Percentiles rank a stretch among this genome's conserved stretches.
phyloP scores from a whole-genome alignment of 192 early-diverging fungal species.

The Coemansia sp. region DNA sequence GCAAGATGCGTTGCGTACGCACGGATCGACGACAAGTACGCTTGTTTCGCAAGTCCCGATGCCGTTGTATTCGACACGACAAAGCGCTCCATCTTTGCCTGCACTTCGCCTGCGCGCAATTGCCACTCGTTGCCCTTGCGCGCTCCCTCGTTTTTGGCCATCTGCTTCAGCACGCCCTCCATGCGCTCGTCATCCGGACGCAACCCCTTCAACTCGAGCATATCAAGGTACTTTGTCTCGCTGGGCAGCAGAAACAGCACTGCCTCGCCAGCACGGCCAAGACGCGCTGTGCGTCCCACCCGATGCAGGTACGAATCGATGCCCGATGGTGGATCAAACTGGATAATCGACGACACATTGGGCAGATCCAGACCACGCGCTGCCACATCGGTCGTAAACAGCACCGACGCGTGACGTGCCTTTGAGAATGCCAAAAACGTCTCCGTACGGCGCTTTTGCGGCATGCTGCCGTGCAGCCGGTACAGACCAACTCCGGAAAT shows the following conservation, averaged over 20 bases:
- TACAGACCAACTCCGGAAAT: slow-evolving; percentile 72
- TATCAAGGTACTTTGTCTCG: slow-evolving; percentile 73
- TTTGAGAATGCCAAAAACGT: slow-evolving; percentile 73
- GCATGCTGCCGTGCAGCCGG: slow-evolving; percentile 86
- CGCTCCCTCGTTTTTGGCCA: slow-evolving; percentile 55
- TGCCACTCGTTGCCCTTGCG: slow-evolving; percentile 44
- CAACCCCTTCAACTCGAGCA: slow-evolving; percentile 68
- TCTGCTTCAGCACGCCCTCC: slow-evolving; percentile 56
- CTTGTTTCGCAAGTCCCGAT: slow-evolving; percentile 65
- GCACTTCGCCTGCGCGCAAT: slow-evolving; percentile 46
- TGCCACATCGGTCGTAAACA: slow-evolving; percentile 96
- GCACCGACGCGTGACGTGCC: slow-evolving; percentile 60
- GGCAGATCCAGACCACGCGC: slow-evolving; percentile 97
- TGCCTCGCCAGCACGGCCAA: slow-evolving; percentile 86
- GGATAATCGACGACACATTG: slow-evolving; percentile 86
- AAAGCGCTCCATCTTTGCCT: slow-evolving; percentile 49
- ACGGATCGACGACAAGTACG: slow-evolving; percentile 85
- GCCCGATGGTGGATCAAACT: slow-evolving; percentile 96
- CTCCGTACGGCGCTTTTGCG: slow-evolving; percentile 74
- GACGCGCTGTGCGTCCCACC: slow-evolving; percentile 92
- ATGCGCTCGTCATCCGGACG: slow-evolving; percentile 62
- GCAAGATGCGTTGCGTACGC: slow-evolving; percentile 92
- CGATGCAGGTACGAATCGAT: slow-evolving; percentile 95
- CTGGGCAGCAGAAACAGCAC: slow-evolving; percentile 84
- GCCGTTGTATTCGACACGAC: slow-evolving; percentile 30